These are phyloP conservation scores for Pseudogymnoascus pannorum DNA, from an alignment of 2,329 filamentous ascomycete genomes.

Conservation along the genomic window DNA sequence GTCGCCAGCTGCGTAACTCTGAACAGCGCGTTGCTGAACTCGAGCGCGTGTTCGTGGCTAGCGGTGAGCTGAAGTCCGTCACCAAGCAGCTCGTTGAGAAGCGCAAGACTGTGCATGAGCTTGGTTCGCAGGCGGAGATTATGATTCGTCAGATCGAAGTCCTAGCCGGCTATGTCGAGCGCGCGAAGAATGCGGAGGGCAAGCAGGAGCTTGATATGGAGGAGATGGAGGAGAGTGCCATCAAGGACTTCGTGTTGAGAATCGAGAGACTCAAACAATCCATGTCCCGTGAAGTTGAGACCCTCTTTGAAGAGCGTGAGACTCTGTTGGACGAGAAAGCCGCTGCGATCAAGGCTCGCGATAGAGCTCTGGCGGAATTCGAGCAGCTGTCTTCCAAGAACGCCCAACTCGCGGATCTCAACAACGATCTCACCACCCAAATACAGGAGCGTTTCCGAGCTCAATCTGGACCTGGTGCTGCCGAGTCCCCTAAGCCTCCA, in stretches of 20 bases:
- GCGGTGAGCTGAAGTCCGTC: slow-evolving; percentile 47
- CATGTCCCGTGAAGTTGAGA: slow-evolving; percentile 52
- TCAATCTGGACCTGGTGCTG: slow-evolving; percentile 44
- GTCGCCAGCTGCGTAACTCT: slow-evolving; percentile 70
- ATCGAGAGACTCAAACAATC: slow-evolving; percentile 53
- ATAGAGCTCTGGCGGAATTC: slow-evolving; percentile 90
- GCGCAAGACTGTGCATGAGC: slow-evolving; percentile 86
- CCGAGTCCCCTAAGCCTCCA: slow-evolving; percentile 35
- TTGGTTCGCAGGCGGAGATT: slow-evolving; percentile 92
- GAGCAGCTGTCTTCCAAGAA: slow-evolving; percentile 94
- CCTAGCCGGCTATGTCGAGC: slow-evolving; percentile 79
- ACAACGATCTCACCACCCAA: slow-evolving; percentile 89
- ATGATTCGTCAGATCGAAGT: slow-evolving; percentile 89
- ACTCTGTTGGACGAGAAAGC: slow-evolving; percentile 79
- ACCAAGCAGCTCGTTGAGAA: slow-evolving; percentile 89
- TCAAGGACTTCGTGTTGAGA: slow-evolving; percentile 82
- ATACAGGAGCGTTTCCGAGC: slow-evolving; percentile 91
- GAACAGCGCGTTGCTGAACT: slow-evolving; percentile 83
- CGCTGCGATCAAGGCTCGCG: slow-evolving; percentile 74
- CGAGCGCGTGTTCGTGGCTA: slow-evolving; percentile 64
- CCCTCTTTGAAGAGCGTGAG: slow-evolving; percentile 64
- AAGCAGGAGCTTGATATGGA: slow-evolving; percentile 73
- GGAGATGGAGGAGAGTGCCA: slow-evolving; percentile 79
- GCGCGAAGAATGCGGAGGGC: slow-evolving; percentile 79
- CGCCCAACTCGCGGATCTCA: slow-evolving; percentile 85